Evolutionary conservation across 495 filamentous ascomycete genomes (phyloP), one percentile per base, ranked within the genome.

Genomic region (Aspergillus ellipticus): DNA sequence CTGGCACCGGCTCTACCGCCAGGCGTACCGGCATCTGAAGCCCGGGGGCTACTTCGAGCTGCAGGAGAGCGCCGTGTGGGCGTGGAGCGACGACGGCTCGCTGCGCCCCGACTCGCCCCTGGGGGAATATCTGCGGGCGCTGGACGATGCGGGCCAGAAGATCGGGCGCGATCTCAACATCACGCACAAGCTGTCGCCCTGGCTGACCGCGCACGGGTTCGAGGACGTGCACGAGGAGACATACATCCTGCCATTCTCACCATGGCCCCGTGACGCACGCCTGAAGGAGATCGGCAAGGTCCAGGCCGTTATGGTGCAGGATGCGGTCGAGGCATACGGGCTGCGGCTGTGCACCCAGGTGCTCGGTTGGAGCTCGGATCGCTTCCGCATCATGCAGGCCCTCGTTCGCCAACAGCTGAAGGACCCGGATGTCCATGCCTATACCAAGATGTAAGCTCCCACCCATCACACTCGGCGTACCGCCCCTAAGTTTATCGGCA

Each of bases 11-110:
- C 46, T 54, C 16, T 52, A 52, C 33, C 33, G 48, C 10, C 43
- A 50, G 41, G 54, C 46, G 15, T 48, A 48, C n/a, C 45, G 21
- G 13, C 66, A 74, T 43, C 60, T 77, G 1, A 66, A 68, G n/a
- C 72, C 74, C 0, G 73, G 70, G 7, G 76, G 74, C 3, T 77
- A 66, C 58, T 53, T 74, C 28, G 76, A 79, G 57, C 62, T 75
- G 10, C 60, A 65, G 42, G 75, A 78, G 31, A 66, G 62, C 22
- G 63, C 66, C 15, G 58, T 70, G 20, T 63, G 57, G 0, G 64
- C 64, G 0, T 67, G 60, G n/a, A 58, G 72, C 22, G 65, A 66
- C 50, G 67, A 70, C 49, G 59, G 59, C 3, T 63, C 52, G 5
- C 19, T 45, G 10, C 20, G 10, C 8, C 13, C 13, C 16, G 42